Evolutionary conservation across 2,329 filamentous ascomycete species (phyloP).

Genomic region (Chaetothyriales sp.): DNA sequence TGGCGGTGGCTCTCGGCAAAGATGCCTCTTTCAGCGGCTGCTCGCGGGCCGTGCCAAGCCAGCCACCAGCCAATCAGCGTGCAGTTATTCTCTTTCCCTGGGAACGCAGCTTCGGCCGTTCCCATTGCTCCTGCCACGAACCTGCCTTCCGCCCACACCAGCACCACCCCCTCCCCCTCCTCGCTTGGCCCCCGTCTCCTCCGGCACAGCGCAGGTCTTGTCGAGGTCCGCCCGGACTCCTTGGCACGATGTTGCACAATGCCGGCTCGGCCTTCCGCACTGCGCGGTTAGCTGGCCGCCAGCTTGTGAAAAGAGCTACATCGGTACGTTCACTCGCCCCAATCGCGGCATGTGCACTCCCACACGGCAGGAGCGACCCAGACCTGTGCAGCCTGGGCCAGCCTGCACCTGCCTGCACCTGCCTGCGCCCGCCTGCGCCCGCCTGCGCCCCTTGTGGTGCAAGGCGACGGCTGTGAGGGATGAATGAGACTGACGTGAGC

Average conservation of each 20-base stretch:
- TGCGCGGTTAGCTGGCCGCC: conserved; percentile 36
- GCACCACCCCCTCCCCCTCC: not conserved
- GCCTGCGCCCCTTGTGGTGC: conserved; percentile 4
- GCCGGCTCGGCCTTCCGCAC: conserved; percentile 82
- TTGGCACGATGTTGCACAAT: conserved; percentile 55
- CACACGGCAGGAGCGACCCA: not conserved
- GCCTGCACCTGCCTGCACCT: too few relatives aligned
- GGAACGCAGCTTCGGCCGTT: not conserved
- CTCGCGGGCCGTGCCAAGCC: not conserved
- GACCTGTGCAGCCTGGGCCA: not conserved
- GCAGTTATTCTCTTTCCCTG: not conserved
- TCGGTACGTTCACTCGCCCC: not conserved
- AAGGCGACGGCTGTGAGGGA: not conserved
- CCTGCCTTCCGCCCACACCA: not conserved
- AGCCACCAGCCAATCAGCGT: not conserved
- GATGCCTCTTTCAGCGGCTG: not conserved
- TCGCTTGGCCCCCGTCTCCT: not conserved
- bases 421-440: conserved; percentile 1
- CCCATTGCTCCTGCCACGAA: not conserved
- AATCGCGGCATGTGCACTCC: not conserved
- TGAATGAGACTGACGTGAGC: not conserved
- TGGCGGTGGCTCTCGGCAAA: not conserved
- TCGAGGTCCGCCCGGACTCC: conserved; percentile 10
- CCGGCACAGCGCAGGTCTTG: not conserved
- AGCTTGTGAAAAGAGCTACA: not conserved